Percentiles rank a stretch among this genome's conserved stretches.
These are phyloP conservation scores for Cordyceps cateniannulata DNA, from an alignment of 2,329 filamentous ascomycete species.

Conservation along the genomic window DNA sequence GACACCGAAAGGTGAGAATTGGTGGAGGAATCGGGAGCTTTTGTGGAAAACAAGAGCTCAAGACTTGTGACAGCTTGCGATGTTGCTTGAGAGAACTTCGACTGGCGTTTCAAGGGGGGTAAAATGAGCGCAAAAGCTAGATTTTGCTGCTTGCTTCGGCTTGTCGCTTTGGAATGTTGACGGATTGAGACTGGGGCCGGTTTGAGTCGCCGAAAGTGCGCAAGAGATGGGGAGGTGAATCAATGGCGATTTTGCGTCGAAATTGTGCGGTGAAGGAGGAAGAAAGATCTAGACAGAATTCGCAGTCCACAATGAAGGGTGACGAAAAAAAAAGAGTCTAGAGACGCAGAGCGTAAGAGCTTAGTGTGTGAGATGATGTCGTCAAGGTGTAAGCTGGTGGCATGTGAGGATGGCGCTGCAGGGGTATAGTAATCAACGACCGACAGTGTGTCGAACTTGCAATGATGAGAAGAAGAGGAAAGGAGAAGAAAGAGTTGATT, in stretches of 20 bases:
- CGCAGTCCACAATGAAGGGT: constrained; percentile 2
- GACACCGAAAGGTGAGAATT: background rate
- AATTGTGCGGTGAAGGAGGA: background rate
- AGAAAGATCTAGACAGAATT: background rate
- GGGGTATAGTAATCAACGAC: background rate
- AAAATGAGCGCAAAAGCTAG: background rate
- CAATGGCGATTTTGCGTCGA: background rate
- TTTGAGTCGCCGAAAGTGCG: background rate
- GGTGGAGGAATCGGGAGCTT: background rate
- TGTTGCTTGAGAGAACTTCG: background rate
- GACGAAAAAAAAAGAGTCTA: background rate
- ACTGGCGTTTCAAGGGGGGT: background rate
- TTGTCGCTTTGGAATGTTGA: constrained; percentile 2
- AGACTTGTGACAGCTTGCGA: background rate
- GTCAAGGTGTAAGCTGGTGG: constrained; percentile 6
- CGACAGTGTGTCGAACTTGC: background rate
- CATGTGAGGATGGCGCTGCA: background rate
- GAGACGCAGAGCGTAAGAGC: background rate
- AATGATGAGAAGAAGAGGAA: background rate
- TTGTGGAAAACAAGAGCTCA: background rate
- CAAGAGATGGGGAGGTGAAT: background rate
- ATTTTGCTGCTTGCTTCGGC: background rate
- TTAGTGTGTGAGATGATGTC: constrained; percentile 11
- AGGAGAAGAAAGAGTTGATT: background rate
- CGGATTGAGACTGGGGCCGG: background rate